A percentile compares a stretch with the other conserved stretches of the same genome.
phyloP scores from a whole-genome alignment of 2,329 filamentous ascomycete genomes.

The Colletotrichum phormii region DNA sequence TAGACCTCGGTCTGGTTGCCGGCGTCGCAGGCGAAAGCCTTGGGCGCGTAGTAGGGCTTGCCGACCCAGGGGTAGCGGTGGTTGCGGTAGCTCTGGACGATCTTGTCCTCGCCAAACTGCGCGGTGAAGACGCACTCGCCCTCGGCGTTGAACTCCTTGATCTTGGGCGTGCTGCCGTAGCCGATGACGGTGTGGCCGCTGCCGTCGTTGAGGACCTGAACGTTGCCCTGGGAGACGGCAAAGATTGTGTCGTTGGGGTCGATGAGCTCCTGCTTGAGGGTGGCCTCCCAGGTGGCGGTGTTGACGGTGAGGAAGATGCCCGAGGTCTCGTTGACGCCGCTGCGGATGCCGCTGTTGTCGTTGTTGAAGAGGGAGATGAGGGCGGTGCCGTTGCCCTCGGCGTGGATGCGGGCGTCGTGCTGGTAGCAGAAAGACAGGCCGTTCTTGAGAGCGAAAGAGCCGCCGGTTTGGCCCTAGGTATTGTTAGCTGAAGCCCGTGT shows the following conservation, averaged over 20 bases:
- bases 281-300: constrained; percentile 43
- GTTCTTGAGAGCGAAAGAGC: constrained; percentile 37
- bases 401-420: constrained; percentile 47
- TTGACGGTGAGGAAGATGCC: constrained; percentile 41
- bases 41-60: constrained; percentile 46
- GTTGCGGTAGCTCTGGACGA: constrained; percentile 65
- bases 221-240: constrained; percentile 60
- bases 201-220: constrained; percentile 59
- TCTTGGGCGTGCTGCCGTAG: constrained; percentile 64
- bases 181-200: constrained; percentile 66
- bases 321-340: constrained; percentile 38
- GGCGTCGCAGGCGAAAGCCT: constrained; percentile 14
- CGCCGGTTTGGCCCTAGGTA: constrained; percentile 9
- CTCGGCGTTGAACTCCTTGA: constrained; percentile 58
- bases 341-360: constrained; percentile 41
- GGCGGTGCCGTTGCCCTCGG: constrained; percentile 38
- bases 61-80: constrained; percentile 67
- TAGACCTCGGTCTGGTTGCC: constrained; percentile 41
- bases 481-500: background rate
- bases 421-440: constrained; percentile 49
- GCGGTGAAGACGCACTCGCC: constrained; percentile 64
- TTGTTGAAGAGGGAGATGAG: constrained; percentile 50
- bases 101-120: constrained; percentile 54
- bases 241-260: constrained; percentile 46
- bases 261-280: constrained; percentile 39